phyloP scores from a whole-genome alignment of 495 filamentous ascomycete species.

The Terfezia claveryi region DNA sequence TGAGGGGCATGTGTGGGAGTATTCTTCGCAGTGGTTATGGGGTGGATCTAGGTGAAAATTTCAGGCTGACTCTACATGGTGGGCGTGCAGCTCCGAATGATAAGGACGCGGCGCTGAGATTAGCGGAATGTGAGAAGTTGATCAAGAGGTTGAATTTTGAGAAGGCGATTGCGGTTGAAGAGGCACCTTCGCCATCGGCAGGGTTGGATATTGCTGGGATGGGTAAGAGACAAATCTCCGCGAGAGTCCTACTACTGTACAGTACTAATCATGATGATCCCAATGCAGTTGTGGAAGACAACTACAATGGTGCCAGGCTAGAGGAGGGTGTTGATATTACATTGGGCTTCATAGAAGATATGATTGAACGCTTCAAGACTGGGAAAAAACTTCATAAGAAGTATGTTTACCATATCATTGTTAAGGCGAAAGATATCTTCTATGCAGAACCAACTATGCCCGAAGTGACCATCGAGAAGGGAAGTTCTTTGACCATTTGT shows the following conservation, averaged over 20 bases:
- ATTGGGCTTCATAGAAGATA: conserved; percentile 85
- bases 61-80: background rate
- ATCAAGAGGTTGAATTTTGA: conserved; percentile 77
- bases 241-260: background rate
- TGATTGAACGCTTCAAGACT: conserved; percentile 85
- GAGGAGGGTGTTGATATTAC: conserved; percentile 55
- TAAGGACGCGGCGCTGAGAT: conserved; percentile 72
- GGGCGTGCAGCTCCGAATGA: conserved; percentile 41
- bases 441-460: conserved; percentile 93
- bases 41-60: background rate
- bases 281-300: conserved; percentile 36
- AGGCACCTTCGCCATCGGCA: conserved; percentile 75
- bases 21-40: background rate
- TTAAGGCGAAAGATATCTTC: conserved; percentile 72
- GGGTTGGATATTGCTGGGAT: conserved; percentile 75
- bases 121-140: conserved; percentile 79
- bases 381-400: conserved; percentile 89
- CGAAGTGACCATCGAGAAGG: conserved; percentile 61
- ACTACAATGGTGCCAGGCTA: conserved; percentile 66
- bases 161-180: conserved; percentile 80
- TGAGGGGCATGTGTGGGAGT: background rate
- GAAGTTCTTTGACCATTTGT: conserved; percentile 70
- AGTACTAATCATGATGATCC: background rate
- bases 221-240: conserved; percentile 7
- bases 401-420: conserved; percentile 89